These are phyloP conservation scores for Orbilia brochopaga DNA, from an alignment of 2,329 filamentous ascomycete genomes.

Conservation along the genomic window DNA sequence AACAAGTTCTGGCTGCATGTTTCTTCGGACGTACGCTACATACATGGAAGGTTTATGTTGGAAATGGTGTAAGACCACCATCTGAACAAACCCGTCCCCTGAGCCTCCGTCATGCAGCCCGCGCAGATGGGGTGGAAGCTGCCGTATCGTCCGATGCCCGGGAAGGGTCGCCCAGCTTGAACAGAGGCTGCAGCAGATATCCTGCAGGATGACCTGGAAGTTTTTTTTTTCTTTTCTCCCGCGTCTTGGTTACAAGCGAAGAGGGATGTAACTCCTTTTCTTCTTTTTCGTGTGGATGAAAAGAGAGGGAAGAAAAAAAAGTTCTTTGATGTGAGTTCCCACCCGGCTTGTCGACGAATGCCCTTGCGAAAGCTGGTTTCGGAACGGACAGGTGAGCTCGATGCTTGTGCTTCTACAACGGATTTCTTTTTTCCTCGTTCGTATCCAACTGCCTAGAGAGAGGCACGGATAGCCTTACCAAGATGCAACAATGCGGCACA, in stretches of 20 bases:
- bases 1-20: constrained; percentile 40
- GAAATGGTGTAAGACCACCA: background rate
- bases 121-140: constrained; percentile 8
- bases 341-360: constrained; percentile 1
- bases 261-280: constrained; percentile 5
- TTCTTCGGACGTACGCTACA: constrained; percentile 15
- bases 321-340: background rate
- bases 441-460: constrained; percentile 40
- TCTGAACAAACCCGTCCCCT: background rate
- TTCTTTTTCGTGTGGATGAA: background rate
- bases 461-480: constrained; percentile 43
- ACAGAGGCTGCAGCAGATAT: constrained; percentile 26
- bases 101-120: constrained; percentile 23
- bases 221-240: constrained; percentile 22
- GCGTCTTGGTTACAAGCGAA: constrained; percentile 8
- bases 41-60: background rate
- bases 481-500: constrained; percentile 44
- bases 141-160: background rate
- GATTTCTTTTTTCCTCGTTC: constrained; percentile 29
- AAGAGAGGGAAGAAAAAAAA: background rate
- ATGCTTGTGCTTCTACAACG: constrained; percentile 13
- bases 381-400: constrained; percentile 36
- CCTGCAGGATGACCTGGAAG: constrained; percentile 48
- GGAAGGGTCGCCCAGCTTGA: constrained; percentile 6
- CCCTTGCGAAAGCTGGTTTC: constrained; percentile 10